A percentile compares a stretch with the other conserved stretches of the same genome.
These are phyloP conservation scores for Nelumbo lutea DNA, from an alignment of 164 flowering plant genomes.

Conservation along the genomic window DNA sequence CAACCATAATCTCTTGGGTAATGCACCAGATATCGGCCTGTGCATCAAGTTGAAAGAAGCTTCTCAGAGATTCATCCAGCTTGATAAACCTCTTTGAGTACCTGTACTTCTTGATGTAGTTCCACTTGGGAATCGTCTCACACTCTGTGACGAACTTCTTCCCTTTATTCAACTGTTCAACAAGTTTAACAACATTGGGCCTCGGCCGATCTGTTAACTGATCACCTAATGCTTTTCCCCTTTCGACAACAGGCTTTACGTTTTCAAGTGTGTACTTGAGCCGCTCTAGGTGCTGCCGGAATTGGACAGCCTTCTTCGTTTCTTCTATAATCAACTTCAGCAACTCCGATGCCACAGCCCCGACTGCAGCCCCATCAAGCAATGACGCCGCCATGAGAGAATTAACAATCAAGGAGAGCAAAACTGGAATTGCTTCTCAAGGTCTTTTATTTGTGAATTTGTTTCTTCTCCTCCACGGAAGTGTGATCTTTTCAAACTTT, in stretches of 20 bases:
- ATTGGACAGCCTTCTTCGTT: neutral
- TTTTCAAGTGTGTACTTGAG: slow-evolving; percentile 10
- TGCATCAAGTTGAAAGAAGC: too few species aligned
- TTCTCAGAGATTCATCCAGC: slow-evolving; percentile 10
- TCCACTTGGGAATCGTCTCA: slow-evolving; percentile 7
- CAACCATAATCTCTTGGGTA: too few species aligned
- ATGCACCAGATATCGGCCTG: too few species aligned
- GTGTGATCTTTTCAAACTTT: too few species aligned
- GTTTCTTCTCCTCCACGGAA: too few species aligned
- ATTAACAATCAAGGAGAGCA: too few species aligned
- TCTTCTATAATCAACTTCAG: slow-evolving; percentile 7
- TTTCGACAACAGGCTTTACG: slow-evolving; percentile 11
- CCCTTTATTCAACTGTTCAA: slow-evolving; percentile 9
- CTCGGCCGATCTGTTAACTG: slow-evolving; percentile 4
- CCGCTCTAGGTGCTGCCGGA: slow-evolving; percentile 4
- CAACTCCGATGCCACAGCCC: slow-evolving; percentile 14
- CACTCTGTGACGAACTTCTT: slow-evolving; percentile 17
- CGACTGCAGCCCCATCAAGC: neutral
- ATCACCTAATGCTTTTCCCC: slow-evolving; percentile 4
- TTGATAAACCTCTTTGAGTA: slow-evolving; percentile 16
- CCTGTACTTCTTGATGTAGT: neutral
- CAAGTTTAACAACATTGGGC: neutral
- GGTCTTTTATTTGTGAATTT: too few species aligned
- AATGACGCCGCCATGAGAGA: too few species aligned
- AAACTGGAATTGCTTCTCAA: too few species aligned